Evolutionary conservation across 176 grass and related monocot species (phyloP).

Genomic region (Oryza australiensis): DNA sequence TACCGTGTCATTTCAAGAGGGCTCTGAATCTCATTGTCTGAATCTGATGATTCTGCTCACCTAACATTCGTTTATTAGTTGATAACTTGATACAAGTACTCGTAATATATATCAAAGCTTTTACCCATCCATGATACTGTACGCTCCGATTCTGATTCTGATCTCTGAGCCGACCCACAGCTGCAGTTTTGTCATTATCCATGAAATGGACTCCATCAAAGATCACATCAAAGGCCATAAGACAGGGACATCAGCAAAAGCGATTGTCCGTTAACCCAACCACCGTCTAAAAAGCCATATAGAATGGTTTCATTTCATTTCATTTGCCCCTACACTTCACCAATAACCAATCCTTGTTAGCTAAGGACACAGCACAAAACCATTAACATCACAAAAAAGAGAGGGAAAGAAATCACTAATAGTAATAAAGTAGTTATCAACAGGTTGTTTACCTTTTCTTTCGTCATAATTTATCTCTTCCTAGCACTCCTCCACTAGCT

Average conservation of each 20-base stretch:
- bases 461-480: not conserved
- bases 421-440: not conserved
- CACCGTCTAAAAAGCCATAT: constrained; percentile 27
- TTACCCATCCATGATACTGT: constrained; percentile 25
- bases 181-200: constrained; percentile 24
- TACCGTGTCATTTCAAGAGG: not conserved
- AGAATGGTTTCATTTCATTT: constrained; percentile 7
- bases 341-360: constrained; percentile 20
- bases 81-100: not conserved
- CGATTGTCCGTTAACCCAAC: constrained; percentile 50
- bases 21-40: not conserved
- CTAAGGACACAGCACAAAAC: constrained; percentile 18
- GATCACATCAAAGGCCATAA: constrained; percentile 34
- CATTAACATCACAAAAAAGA: not conserved
- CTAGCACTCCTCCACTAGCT: constrained; percentile 43
- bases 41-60: not conserved
- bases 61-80: not conserved
- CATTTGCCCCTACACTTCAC: not conserved
- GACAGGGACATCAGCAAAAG: constrained; percentile 28
- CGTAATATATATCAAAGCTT: not conserved
- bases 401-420: not conserved
- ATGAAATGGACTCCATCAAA: constrained; percentile 34
- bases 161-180: not conserved
- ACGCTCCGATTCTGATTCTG: constrained; percentile 21
- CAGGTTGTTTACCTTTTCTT: constrained; percentile 29